phyloP scores from a whole-genome alignment of 176 grass and related monocot genomes.

The Oryza longistaminata region DNA sequence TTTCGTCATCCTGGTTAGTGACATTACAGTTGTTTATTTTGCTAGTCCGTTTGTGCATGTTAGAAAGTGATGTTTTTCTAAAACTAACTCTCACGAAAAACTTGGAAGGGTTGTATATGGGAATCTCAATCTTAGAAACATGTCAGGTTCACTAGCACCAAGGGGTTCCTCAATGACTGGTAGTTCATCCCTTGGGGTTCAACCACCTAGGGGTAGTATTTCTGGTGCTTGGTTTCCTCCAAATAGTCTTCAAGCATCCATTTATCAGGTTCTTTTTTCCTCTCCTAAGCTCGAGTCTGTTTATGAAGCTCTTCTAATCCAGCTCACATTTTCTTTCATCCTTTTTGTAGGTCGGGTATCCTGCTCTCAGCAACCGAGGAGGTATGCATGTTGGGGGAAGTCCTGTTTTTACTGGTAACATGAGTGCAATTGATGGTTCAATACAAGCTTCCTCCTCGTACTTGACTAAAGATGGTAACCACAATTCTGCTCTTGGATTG shows the following conservation, averaged over 20 bases:
- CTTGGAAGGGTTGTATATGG: conserved; percentile 69
- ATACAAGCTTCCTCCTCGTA: conserved; percentile 72
- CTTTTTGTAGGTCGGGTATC: conserved; percentile 75
- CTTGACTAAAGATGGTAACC: conserved; percentile 63
- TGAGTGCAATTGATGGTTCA: conserved; percentile 77
- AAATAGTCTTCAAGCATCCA: conserved; percentile 79
- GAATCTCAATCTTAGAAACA: conserved; percentile 83
- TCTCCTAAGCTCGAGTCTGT: not conserved
- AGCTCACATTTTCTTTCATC: conserved; percentile 3
- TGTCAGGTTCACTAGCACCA: conserved; percentile 76
- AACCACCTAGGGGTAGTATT: conserved; percentile 83
- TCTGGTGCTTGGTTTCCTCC: conserved; percentile 72
- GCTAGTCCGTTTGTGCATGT: conserved; percentile 29
- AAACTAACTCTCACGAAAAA: conserved; percentile 27
- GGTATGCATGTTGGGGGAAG: conserved; percentile 73
- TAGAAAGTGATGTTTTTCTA: conserved; percentile 1
- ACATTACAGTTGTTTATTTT: conserved; percentile 33
- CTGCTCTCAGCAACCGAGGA: conserved; percentile 70
- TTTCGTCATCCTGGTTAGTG: conserved; percentile 85
- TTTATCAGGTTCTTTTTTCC: conserved; percentile 69
- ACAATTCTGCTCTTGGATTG: conserved; percentile 72
- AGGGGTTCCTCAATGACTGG: conserved; percentile 75
- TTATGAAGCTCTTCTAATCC: conserved; percentile 12
- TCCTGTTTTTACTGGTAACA: conserved; percentile 68
- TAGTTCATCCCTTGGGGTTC: conserved; percentile 73